Conservation (phyloP, 2,329 filamentous ascomycete genomes). For the Paraphoma sp. region DNA sequence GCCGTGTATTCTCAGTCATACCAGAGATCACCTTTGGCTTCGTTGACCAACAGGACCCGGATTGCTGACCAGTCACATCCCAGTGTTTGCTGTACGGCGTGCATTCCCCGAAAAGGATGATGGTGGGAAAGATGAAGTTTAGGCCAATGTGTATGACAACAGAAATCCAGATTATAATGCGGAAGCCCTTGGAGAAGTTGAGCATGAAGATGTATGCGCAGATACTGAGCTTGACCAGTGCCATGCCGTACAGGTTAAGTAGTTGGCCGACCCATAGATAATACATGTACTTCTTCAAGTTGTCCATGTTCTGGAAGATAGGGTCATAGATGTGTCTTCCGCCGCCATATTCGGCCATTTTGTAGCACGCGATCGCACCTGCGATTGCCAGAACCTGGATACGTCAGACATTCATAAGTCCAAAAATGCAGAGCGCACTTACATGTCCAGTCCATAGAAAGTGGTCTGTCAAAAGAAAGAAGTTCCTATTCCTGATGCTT, state of each 20-base stretch:
- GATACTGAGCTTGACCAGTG: slow-evolving; percentile 35
- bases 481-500: slow-evolving; percentile 30
- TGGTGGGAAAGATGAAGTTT: slow-evolving; percentile 30
- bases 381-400: slow-evolving; percentile 26
- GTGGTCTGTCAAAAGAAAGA: slow-evolving; percentile 31
- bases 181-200: slow-evolving; percentile 29
- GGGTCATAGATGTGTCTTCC: slow-evolving; percentile 36
- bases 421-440: background rate
- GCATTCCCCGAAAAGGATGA: slow-evolving; percentile 32
- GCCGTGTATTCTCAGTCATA: background rate
- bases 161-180: slow-evolving; percentile 29
- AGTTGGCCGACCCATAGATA: slow-evolving; percentile 31
- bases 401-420: slow-evolving; percentile 2
- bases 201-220: slow-evolving; percentile 36
- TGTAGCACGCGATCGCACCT: slow-evolving; percentile 27
- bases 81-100: slow-evolving; percentile 31
- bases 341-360: slow-evolving; percentile 22
- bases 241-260: slow-evolving; percentile 36
- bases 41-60: slow-evolving; percentile 30
- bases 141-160: slow-evolving; percentile 25
- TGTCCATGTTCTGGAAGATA: slow-evolving; percentile 18
- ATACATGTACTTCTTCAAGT: slow-evolving; percentile 23
- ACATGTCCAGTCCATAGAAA: slow-evolving; percentile 32
- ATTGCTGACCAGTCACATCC: slow-evolving; percentile 23
- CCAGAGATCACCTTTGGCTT: slow-evolving; percentile 31